Percentiles rank a stretch among this genome's conserved stretches.
phyloP scores from a whole-genome alignment of 2,329 filamentous ascomycete species.

The Bipolaris cookei region DNA sequence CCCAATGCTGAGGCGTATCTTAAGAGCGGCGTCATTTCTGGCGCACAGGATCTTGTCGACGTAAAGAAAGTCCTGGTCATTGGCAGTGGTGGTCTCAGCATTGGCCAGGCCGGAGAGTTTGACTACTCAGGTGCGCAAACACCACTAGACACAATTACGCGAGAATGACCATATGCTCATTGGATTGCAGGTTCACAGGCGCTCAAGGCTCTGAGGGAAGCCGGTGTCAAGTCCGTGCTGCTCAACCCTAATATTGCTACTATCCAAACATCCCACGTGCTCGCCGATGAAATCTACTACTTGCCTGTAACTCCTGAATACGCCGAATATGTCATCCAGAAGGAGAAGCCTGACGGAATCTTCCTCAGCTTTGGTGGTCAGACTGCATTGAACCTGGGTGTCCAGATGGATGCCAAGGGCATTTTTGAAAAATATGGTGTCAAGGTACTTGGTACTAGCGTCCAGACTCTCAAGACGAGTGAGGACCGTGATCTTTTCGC shows the following conservation, averaged over 20 bases:
- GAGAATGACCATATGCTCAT: constrained; percentile 22
- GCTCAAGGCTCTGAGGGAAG: constrained; percentile 95
- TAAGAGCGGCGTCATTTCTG: constrained; percentile 84
- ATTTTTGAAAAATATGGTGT: constrained; percentile 95
- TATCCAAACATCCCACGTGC: constrained; percentile 94
- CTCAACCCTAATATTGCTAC: constrained; percentile 99
- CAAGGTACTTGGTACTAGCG: constrained; percentile 92
- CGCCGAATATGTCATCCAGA: constrained; percentile 95
- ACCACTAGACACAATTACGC: neutral
- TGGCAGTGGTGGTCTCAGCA: constrained; percentile 91
- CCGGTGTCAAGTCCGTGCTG: constrained; percentile 86
- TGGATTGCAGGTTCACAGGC: constrained; percentile 79
- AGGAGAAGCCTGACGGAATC: constrained; percentile 93
- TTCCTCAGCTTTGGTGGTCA: constrained; percentile 97
- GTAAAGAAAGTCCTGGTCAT: constrained; percentile 98
- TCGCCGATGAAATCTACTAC: constrained; percentile 98
- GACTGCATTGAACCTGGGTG: constrained; percentile 94
- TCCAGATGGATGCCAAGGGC: constrained; percentile 95
- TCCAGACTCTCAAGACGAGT: constrained; percentile 90
- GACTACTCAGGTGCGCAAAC: constrained; percentile 84
- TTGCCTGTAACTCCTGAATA: constrained; percentile 97
- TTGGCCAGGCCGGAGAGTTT: constrained; percentile 97
- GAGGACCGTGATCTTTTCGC: constrained; percentile 97
- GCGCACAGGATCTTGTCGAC: constrained; percentile 75
- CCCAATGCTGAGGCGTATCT: constrained; percentile 87